Evolutionary conservation across 2,329 filamentous ascomycete genomes (phyloP), one percentile per base, ranked within the genome.

Genomic region (Chalaropsis thielavioides): DNA sequence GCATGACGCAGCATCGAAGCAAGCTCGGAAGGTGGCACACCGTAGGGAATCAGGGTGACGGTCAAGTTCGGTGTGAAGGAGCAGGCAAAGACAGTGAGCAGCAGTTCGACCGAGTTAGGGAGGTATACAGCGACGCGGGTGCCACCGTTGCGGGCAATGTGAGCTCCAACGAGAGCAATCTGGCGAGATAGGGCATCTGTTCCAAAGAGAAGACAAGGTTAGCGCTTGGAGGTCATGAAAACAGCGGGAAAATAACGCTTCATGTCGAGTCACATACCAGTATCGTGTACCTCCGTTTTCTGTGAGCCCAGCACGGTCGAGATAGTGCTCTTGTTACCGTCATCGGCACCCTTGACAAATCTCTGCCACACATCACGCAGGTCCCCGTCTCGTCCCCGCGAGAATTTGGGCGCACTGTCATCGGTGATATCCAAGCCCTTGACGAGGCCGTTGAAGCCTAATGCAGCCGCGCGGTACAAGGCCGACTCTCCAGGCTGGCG

Each of bases 71-170:
- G 72, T 75, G 95, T 92, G 77, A 96, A 97, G 68, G 89, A 85
- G 73, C 89, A 92, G 65, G 92, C 90, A 71, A 99, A 95, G 22
- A 97, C 78, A 7, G 88, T 81, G 41, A 84, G 82, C 61, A 99
- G 78, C 68, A 95, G 84, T 75, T 99, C 94, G 71, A 95, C 80
- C 59, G 91, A 96, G 79, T 99, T 96, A 54, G 92, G 90, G 65
- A 97, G 81, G 74, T 95, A 96, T 68, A 97, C 82, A 68, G 91
- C 94, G 40, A 97, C 89, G 61, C 85, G 87, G 73, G 85, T 87
- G 44, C 84, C 84, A 65, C 85, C 83, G 68, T 88, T 83, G 70
- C 88, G 83, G 66, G 89, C 79, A 69, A 90, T 81, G 71, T 92
- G 84, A 71, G 83, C 83, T 68, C 94, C 94, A 71, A 97, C 84